phyloP scores from a whole-genome alignment of 2,329 filamentous ascomycete genomes.

The Aspergillus ochraceoroseus region DNA sequence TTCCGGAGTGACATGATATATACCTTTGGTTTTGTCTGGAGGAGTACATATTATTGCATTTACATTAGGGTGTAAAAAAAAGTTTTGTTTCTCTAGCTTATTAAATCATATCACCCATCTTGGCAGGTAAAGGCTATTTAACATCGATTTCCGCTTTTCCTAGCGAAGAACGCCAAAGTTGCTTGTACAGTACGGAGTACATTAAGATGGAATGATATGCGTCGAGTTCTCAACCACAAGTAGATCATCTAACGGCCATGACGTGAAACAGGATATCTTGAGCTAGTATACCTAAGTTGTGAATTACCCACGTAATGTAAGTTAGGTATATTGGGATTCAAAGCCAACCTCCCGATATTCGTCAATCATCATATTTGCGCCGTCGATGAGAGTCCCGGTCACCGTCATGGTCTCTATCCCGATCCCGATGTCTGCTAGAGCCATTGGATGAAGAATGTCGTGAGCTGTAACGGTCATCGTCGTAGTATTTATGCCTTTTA shows the following conservation, averaged over 20 bases:
- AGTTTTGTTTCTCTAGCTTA: slow-evolving; percentile 4
- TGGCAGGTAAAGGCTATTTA: too few relatives aligned
- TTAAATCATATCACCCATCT: neutral
- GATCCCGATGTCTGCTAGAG: slow-evolving; percentile 27
- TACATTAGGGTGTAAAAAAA: slow-evolving; percentile 14
- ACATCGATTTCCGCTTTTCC: too few relatives aligned
- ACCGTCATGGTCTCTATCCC: slow-evolving; percentile 29
- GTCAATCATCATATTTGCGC: slow-evolving; percentile 27
- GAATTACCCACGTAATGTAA: too few relatives aligned
- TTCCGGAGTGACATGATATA: slow-evolving; percentile 10
- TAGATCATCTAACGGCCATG: too few relatives aligned
- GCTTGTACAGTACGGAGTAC: too few relatives aligned
- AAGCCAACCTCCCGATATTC: too few relatives aligned
- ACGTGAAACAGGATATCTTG: too few relatives aligned
- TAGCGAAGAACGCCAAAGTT: too few relatives aligned
- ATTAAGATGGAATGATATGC: too few relatives aligned
- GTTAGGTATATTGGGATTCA: too few relatives aligned
- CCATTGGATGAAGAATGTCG: slow-evolving; percentile 32
- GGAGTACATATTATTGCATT: slow-evolving; percentile 22
- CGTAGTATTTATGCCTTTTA: slow-evolving; percentile 29
- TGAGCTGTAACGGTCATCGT: slow-evolving; percentile 34
- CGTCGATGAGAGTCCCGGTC: slow-evolving; percentile 29
- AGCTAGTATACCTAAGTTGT: too few relatives aligned
- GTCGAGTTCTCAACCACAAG: too few relatives aligned
- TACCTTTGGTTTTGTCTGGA: slow-evolving; percentile 11